phyloP scores from a whole-genome alignment of 2,329 filamentous ascomycete species.

The Dothistroma septosporum region DNA sequence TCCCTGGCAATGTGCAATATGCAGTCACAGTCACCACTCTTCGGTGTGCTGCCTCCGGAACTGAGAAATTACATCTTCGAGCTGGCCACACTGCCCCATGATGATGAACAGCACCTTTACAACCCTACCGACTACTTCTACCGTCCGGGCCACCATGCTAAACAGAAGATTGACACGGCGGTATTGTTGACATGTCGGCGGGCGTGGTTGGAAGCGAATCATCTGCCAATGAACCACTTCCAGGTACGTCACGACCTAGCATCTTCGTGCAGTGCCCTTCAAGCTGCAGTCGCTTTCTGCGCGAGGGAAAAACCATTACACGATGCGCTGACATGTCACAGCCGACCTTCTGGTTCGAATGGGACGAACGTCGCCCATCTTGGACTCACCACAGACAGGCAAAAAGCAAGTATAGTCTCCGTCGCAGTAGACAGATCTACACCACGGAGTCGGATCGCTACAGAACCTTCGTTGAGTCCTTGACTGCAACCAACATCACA shows the following conservation, averaged over 20 bases:
- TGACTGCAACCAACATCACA: not conserved
- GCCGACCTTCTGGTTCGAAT: conserved; percentile 5
- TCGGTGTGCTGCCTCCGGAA: conserved; percentile 6
- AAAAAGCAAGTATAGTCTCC: not conserved
- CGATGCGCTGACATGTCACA: not conserved
- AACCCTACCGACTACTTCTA: conserved; percentile 7
- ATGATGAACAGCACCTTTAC: conserved; percentile 5
- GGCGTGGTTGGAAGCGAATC: conserved; percentile 8
- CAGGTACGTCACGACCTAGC: not conserved
- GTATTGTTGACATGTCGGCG: conserved; percentile 6
- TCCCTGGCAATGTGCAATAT: conserved; percentile 8
- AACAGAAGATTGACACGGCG: conserved; percentile 3
- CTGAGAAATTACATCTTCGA: conserved; percentile 7
- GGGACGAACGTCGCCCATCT: conserved; percentile 1
- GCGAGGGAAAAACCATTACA: too few species aligned
- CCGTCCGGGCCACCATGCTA: conserved; percentile 9
- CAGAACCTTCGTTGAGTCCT: not conserved
- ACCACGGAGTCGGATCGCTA: not conserved
- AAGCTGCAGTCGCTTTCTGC: too few species aligned
- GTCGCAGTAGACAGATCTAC: not conserved
- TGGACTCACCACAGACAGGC: conserved; percentile 1
- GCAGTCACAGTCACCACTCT: conserved; percentile 9
- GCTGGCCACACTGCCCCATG: not conserved
- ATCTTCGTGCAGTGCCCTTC: too few species aligned
- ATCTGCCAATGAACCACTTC: conserved; percentile 4